phyloP scores from a whole-genome alignment of 371 early-diverging fungal species.

The Entomophthora muscae region DNA sequence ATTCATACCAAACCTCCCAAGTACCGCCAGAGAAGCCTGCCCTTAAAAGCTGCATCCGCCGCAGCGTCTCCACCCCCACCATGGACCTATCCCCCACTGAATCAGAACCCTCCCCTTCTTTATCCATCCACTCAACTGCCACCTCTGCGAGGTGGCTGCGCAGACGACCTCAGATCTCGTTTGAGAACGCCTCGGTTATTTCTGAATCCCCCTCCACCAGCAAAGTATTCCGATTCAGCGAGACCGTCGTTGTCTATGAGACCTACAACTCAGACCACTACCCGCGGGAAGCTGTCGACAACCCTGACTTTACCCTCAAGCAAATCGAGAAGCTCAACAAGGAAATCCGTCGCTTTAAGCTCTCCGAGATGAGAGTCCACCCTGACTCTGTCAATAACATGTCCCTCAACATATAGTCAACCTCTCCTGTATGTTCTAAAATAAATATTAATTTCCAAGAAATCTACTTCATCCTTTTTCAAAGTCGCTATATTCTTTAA shows the following conservation, averaged over 20 bases:
- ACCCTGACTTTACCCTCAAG: not conserved
- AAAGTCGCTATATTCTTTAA: too few species aligned
- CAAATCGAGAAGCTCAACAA: not conserved
- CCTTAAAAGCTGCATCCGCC: not conserved
- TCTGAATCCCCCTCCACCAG: not conserved
- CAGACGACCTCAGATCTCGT: not conserved
- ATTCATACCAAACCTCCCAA: not conserved
- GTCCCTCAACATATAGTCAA: not conserved
- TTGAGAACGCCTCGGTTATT: not conserved
- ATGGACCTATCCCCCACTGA: not conserved
- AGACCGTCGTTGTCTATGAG: conserved; percentile 3
- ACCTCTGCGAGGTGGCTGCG: not conserved
- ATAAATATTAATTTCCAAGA: too few species aligned
- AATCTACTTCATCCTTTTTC: too few species aligned
- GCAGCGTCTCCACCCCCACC: not conserved
- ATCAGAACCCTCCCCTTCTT: not conserved
- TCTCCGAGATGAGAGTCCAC: conserved; percentile 4
- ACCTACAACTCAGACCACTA: conserved; percentile 3
- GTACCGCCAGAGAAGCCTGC: not conserved
- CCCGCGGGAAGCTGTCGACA: not conserved
- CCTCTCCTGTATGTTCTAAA: not conserved
- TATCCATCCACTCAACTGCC: not conserved
- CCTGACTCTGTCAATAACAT: conserved; percentile 5
- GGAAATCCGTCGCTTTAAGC: conserved; percentile 4
- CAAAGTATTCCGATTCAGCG: not conserved